Base-by-base conservation (phyloP, 169 alveolate species). In the Neospora caninum region DNA sequence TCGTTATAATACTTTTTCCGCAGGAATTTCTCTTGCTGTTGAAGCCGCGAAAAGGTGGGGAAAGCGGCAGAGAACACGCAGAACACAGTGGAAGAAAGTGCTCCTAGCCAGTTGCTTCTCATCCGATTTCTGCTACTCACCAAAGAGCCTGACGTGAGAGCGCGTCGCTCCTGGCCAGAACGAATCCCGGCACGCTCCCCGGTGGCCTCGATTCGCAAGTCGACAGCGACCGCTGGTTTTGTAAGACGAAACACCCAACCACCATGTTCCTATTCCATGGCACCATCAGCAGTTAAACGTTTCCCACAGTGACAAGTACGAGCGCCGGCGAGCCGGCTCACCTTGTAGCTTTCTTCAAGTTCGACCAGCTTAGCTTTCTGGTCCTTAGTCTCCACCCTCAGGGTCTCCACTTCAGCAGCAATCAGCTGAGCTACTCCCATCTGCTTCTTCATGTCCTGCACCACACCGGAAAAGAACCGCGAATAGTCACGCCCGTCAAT, bases 1-100 rank as follows among this genome's bases (percentile, higher is more conserved):
- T 95, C 93, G 93, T 96, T 96, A 92, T 94, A 94, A 69, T 88
- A 88, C 41, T 92, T 88, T 93, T 95, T 95, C 29, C 96, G 82
- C n/a, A 91, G 93, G 45, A 49, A 70, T 78, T 89, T 88, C 89
- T 94, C 96, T 38, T 83, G 94, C 96, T 94, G 67, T 39, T 39
- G 6, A 69, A 38, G 39, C 45, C 54, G 31, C 16, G 0, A 20
- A 36, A 67, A 16, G 27, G 31, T 0, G 78, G 1, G 78, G 36
- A 20, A 9, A 0, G 58, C 58, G 18, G 4, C 78, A 64, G 29
- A 64, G 78, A 0, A 53, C 64, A 53, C 27, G 64, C 27, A 18
- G 78, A 64, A 49, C 36, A 0, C 78, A 64, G 10, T 64, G 78
- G 34, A 29, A n/a, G 13, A 20, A 20, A n/a, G 0, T 0, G 78